phyloP scores from a whole-genome alignment of 2,329 filamentous ascomycete genomes.

The Beauveria medogensis region DNA sequence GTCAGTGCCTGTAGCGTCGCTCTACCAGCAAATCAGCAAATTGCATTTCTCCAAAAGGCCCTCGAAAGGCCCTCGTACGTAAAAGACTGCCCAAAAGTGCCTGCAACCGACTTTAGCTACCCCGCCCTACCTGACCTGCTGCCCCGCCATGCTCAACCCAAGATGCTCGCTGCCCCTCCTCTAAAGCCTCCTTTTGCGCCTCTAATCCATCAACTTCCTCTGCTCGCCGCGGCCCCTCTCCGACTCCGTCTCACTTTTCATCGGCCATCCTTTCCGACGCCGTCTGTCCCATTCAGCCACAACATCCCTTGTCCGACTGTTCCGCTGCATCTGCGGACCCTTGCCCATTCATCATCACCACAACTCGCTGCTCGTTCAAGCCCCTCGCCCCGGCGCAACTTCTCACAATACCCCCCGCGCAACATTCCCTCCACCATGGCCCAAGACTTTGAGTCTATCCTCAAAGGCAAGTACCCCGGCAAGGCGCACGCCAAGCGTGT shows the following conservation, averaged over 20 bases:
- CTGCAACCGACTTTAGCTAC: not conserved
- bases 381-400: not conserved
- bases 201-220: not conserved
- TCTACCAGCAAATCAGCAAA: not conserved
- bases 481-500: constrained; percentile 82
- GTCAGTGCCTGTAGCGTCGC: not conserved
- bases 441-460: constrained; percentile 41
- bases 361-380: not conserved
- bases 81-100: not conserved
- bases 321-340: not conserved
- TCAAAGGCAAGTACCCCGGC: constrained; percentile 65
- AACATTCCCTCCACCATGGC: constrained; percentile 22
- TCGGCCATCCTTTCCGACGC: not conserved
- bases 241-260: constrained; percentile 1
- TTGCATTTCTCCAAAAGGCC: no score
- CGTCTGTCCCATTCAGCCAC: not conserved
- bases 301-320: not conserved
- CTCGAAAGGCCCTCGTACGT: no score
- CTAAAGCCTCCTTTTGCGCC: not conserved
- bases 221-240: not conserved
- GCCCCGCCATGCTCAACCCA: not conserved
- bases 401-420: not conserved
- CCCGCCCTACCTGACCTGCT: not conserved
- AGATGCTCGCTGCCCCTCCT: not conserved
- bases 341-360: not conserved